Conservation (phyloP, 768 basidiomycete genomes). For the Termitomyces sp. region DNA sequence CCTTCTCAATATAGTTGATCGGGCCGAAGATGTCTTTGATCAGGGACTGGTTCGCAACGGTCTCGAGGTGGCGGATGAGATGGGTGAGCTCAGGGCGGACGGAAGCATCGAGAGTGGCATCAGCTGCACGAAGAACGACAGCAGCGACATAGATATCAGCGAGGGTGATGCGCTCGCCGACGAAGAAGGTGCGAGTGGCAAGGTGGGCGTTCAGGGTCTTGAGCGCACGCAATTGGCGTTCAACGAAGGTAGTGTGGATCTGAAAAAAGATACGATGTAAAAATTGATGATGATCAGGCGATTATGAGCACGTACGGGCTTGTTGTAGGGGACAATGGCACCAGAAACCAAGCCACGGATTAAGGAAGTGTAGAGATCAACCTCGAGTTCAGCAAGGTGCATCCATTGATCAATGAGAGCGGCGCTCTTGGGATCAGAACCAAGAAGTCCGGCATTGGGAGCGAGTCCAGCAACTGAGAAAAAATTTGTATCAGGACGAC, state of each 20-base stretch:
- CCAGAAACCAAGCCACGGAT: slow-evolving; percentile 41
- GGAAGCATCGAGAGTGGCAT: slow-evolving; percentile 58
- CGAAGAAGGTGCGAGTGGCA: slow-evolving; percentile 79
- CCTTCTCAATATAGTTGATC: slow-evolving; percentile 62
- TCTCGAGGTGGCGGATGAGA: slow-evolving; percentile 81
- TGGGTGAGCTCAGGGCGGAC: slow-evolving; percentile 67
- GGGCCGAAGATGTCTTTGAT: slow-evolving; percentile 64
- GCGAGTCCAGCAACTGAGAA: slow-evolving; percentile 66
- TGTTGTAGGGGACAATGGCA: slow-evolving; percentile 64
- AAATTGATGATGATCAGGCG: not conserved
- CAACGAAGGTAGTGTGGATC: slow-evolving; percentile 52
- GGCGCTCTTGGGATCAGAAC: slow-evolving; percentile 54
- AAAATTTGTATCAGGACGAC: slow-evolving; percentile 3
- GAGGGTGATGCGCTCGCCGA: slow-evolving; percentile 90
- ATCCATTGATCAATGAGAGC: slow-evolving; percentile 86
- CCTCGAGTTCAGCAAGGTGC: slow-evolving; percentile 67
- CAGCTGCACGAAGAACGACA: slow-evolving; percentile 48
- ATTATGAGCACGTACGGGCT: slow-evolving; percentile 51
- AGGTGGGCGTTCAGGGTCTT: slow-evolving; percentile 72
- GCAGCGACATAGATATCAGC: slow-evolving; percentile 78
- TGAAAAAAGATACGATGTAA: slow-evolving; percentile 19
- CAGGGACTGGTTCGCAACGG: slow-evolving; percentile 79
- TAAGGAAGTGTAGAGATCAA: slow-evolving; percentile 33
- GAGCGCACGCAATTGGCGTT: slow-evolving; percentile 54
- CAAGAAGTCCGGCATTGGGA: slow-evolving; percentile 77